Conservation (phyloP, 2,329 filamentous ascomycete species). For the Xylariales sp. region DNA sequence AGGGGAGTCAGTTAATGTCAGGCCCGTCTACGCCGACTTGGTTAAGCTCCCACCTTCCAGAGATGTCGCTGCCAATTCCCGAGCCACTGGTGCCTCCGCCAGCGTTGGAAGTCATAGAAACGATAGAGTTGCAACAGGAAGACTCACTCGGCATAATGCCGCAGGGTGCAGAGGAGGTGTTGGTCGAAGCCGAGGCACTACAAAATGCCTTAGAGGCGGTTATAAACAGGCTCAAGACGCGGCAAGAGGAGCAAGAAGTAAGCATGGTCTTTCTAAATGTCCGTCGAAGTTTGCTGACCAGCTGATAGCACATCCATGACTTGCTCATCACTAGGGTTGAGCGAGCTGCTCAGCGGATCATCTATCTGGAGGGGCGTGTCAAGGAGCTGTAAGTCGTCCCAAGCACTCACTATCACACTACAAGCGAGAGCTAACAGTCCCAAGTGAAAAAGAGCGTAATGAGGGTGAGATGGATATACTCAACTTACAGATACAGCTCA, state of each 20-base stretch:
- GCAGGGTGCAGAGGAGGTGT: slow-evolving; percentile 27
- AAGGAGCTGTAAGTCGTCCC: slow-evolving; percentile 45
- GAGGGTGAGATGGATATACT: slow-evolving; percentile 56
- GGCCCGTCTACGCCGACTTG: neutral
- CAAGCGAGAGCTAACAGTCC: neutral
- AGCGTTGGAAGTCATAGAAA: neutral
- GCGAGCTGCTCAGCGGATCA: slow-evolving; percentile 52
- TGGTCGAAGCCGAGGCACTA: slow-evolving; percentile 38
- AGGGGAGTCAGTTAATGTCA: neutral
- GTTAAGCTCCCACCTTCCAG: slow-evolving; percentile 1
- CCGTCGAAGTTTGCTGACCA: slow-evolving; percentile 19
- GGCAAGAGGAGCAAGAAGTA: slow-evolving; percentile 58
- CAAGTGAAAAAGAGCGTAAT: slow-evolving; percentile 50
- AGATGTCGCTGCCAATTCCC: neutral
- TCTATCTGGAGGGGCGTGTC: slow-evolving; percentile 55
- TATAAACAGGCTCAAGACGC: slow-evolving; percentile 45
- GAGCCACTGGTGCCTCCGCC: slow-evolving; percentile 6
- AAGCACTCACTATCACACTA: neutral
- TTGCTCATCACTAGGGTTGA: slow-evolving; percentile 55
- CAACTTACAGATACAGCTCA: slow-evolving; percentile 57
- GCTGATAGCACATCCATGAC: slow-evolving; percentile 53
- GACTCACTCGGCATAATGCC: slow-evolving; percentile 12
- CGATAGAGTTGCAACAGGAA: neutral
- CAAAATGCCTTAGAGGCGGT: slow-evolving; percentile 46
- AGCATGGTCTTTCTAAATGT: slow-evolving; percentile 17